Conservation (phyloP, 2,329 filamentous ascomycete genomes). For the Aspergillus latus region DNA sequence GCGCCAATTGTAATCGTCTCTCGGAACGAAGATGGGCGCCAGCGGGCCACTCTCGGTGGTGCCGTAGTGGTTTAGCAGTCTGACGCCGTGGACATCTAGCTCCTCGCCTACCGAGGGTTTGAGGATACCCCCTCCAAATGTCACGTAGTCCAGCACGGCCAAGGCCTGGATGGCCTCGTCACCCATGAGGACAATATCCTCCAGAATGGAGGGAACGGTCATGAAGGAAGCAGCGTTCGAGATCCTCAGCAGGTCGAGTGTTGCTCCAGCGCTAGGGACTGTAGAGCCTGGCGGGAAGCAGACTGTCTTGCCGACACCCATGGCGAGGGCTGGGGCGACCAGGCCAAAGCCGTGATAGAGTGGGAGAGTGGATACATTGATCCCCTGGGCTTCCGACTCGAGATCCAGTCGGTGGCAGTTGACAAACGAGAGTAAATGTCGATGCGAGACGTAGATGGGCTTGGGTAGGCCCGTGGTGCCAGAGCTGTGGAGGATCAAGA, state of each 20-base stretch:
- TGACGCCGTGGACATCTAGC: not conserved
- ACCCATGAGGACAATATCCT: not conserved
- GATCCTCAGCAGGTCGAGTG: not conserved
- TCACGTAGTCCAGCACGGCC: not conserved
- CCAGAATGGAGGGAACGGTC: not conserved
- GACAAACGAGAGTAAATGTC: not conserved
- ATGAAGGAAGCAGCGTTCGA: not conserved
- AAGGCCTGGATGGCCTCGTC: not conserved
- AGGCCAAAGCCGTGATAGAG: not conserved
- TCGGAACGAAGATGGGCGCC: conserved; percentile 4
- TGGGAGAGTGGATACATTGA: not conserved
- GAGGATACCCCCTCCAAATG: not conserved
- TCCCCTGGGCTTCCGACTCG: not conserved
- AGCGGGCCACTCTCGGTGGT: conserved; percentile 10
- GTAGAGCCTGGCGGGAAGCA: not conserved
- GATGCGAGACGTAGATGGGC: conserved; percentile 2
- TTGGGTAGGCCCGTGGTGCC: conserved; percentile 3
- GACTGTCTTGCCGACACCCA: not conserved
- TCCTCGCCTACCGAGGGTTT: not conserved
- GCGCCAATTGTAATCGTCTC: conserved; percentile 3
- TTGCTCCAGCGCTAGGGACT: not conserved
- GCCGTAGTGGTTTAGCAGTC: conserved; percentile 5
- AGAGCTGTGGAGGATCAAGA: not conserved
- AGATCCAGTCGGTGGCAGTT: not conserved
- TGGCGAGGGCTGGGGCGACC: not conserved